Conservation (phyloP, 345 rosid species). For the Eucalyptus erythrocorys region DNA sequence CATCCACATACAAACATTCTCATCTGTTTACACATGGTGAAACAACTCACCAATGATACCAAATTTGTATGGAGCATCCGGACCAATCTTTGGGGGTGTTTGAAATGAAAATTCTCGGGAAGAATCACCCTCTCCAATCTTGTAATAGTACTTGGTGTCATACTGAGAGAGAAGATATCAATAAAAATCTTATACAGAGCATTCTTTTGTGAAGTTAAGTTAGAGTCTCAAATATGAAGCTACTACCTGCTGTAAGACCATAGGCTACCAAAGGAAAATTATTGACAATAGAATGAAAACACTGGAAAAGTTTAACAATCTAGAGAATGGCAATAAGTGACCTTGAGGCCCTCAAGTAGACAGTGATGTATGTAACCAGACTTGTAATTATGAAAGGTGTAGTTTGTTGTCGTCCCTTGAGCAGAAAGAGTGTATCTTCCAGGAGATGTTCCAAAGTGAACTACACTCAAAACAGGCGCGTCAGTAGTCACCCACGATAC, state of each 20-base stretch:
- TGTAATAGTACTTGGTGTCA: slow-evolving; percentile 81
- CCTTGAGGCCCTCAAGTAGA: slow-evolving; percentile 71
- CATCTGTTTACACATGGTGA: neutral
- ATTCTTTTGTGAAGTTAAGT: neutral
- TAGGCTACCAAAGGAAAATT: neutral
- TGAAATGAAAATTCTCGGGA: slow-evolving; percentile 83
- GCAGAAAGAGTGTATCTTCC: slow-evolving; percentile 43
- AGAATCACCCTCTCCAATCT: slow-evolving; percentile 57
- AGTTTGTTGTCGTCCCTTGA: slow-evolving; percentile 47
- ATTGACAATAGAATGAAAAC: neutral
- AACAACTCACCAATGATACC: slow-evolving; percentile 80
- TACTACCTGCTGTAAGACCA: neutral
- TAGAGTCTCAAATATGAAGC: neutral
- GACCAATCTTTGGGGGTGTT: slow-evolving; percentile 68
- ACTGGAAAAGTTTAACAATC: neutral
- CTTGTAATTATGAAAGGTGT: slow-evolving; percentile 62
- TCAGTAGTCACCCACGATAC: slow-evolving; percentile 84
- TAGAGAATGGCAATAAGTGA: neutral
- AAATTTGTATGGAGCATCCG: slow-evolving; percentile 78
- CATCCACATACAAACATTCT: neutral
- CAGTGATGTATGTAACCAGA: slow-evolving; percentile 91
- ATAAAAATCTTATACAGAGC: neutral
- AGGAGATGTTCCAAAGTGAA: slow-evolving; percentile 42
- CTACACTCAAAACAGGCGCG: slow-evolving; percentile 47
- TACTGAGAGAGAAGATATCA: slow-evolving; percentile 22